phyloP scores from a whole-genome alignment of 192 early-diverging fungal genomes.

The Ambispora gerdemannii region DNA sequence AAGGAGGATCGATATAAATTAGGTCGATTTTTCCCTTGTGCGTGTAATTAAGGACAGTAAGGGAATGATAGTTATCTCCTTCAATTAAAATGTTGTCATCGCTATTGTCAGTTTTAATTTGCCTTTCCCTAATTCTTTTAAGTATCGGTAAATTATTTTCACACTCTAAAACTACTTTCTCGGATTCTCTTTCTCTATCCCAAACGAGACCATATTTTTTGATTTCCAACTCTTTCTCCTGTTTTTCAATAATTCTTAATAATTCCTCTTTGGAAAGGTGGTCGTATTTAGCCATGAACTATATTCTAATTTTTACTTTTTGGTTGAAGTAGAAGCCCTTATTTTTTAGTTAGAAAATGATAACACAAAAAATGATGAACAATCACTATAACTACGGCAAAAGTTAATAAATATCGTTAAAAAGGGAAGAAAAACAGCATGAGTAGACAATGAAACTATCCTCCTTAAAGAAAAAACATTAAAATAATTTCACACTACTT shows the following conservation, averaged over 20 bases:
- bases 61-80: neutral
- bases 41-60: neutral
- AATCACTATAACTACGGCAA: too few species aligned
- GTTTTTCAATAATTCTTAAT: slow-evolving; percentile 6
- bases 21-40: neutral
- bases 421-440: too few species aligned
- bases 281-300: neutral
- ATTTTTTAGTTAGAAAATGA: too few species aligned
- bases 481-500: too few species aligned
- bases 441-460: too few species aligned
- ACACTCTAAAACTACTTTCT: slow-evolving; percentile 11
- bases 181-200: slow-evolving; percentile 2
- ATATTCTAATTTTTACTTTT: slow-evolving; percentile 11
- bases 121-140: slow-evolving; percentile 3
- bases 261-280: slow-evolving; percentile 5
- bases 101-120: slow-evolving; percentile 4
- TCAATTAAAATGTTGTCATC: slow-evolving; percentile 1
- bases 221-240: slow-evolving; percentile 1
- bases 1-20: neutral
- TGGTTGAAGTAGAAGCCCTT: too few species aligned
- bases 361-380: too few species aligned
- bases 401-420: too few species aligned
- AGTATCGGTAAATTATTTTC: slow-evolving; percentile 15
- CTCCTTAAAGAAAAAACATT: too few species aligned
- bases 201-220: slow-evolving; percentile 15